A percentile compares a stretch with the other conserved stretches of the same genome.
phyloP scores from a whole-genome alignment of 2,329 filamentous ascomycete genomes.

The Paraphoma sp. region DNA sequence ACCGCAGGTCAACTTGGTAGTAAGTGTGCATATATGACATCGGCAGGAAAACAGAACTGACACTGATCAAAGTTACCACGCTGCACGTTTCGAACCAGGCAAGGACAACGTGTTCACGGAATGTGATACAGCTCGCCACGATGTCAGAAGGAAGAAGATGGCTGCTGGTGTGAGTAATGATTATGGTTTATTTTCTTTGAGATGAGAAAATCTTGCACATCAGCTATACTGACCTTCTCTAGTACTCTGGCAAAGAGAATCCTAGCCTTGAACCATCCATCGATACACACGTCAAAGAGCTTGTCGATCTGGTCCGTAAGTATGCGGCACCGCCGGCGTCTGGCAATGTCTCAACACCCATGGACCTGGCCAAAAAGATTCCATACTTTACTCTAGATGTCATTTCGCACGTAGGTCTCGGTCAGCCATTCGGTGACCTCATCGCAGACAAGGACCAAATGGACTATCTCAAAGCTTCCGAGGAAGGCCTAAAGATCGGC shows the following conservation, averaged over 20 bases:
- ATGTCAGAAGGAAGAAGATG: conserved; percentile 54
- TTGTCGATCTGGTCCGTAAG: conserved; percentile 59
- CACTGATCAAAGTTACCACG: conserved; percentile 31
- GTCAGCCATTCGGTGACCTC: conserved; percentile 60
- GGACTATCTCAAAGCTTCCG: conserved; percentile 53
- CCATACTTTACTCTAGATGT: conserved; percentile 64
- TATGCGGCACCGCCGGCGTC: conserved; percentile 43
- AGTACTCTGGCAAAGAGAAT: conserved; percentile 65
- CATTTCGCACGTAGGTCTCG: conserved; percentile 62
- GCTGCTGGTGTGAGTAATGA: conserved; percentile 52
- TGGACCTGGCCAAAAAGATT: conserved; percentile 58
- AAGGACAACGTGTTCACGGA: conserved; percentile 62
- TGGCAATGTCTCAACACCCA: conserved; percentile 36
- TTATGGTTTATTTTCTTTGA: no score
- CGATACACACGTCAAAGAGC: conserved; percentile 55
- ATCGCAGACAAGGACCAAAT: conserved; percentile 58
- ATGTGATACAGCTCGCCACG: conserved; percentile 58
- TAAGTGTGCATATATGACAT: no score
- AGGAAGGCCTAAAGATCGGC: conserved; percentile 40
- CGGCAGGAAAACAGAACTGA: no score
- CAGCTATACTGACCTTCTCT: conserved; percentile 7
- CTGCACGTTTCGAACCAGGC: conserved; percentile 60
- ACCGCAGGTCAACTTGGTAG: conserved; percentile 48
- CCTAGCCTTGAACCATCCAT: conserved; percentile 58
- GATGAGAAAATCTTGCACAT: no score